These are phyloP conservation scores for Sanguinoderma infundibulare DNA, from an alignment of 1,284 basidiomycete genomes.

Conservation along the genomic window DNA sequence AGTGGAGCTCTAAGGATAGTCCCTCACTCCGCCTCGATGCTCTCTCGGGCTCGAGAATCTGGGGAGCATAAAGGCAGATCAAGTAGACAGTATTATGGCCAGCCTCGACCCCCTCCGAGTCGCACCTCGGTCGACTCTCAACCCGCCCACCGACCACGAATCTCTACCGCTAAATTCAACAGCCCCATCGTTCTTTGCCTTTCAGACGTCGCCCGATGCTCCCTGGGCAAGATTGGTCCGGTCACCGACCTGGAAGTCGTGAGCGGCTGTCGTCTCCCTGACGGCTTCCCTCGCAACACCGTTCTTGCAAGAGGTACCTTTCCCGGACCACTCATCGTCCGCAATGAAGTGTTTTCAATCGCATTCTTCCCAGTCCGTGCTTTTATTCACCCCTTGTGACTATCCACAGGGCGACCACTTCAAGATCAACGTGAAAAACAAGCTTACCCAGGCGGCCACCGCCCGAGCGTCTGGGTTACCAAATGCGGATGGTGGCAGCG, in stretches of 20 bases:
- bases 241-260: constrained; percentile 30
- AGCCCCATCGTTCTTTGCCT: neutral
- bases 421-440: constrained; percentile 39
- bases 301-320: constrained; percentile 34
- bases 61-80: no score
- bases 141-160: no score
- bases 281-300: constrained; percentile 30
- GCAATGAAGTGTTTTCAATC: constrained; percentile 18
- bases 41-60: no score
- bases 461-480: no score
- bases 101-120: no score
- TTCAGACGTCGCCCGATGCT: neutral
- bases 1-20: no score
- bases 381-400: neutral
- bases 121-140: no score
- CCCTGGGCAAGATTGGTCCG: constrained; percentile 27
- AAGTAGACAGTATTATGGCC: no score
- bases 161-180: neutral
- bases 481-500: no score
- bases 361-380: no score
- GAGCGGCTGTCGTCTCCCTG: constrained; percentile 30
- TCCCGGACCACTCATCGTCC: constrained; percentile 35
- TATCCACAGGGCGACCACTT: constrained; percentile 30
- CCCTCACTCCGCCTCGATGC: no score
- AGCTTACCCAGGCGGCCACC: no score